These are phyloP conservation scores for Acanthamoeba castellanii DNA, from an alignment of 208 protist genomes.

Conservation along the genomic window DNA sequence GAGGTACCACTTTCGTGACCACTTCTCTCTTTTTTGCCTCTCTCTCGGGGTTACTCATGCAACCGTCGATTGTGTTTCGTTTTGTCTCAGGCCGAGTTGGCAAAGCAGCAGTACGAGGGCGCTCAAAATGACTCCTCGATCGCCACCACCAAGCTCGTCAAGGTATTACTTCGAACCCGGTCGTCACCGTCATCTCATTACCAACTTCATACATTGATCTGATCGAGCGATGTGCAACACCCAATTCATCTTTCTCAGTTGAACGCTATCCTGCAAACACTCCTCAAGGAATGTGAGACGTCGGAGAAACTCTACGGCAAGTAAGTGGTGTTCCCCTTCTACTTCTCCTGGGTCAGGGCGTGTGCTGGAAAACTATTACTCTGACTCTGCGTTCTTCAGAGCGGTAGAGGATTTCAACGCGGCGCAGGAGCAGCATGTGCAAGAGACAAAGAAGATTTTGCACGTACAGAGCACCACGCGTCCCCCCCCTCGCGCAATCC, in stretches of 20 bases:
- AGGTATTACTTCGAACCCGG: background rate
- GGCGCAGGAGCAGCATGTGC: background rate
- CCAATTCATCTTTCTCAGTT: background rate
- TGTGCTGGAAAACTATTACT: background rate
- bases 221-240: background rate
- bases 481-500: background rate
- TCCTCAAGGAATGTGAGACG: background rate
- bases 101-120: conserved; percentile 28
- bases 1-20: background rate
- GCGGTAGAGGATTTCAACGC: conserved; percentile 15
- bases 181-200: background rate
- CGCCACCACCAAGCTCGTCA: conserved; percentile 18
- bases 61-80: background rate
- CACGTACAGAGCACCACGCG: background rate
- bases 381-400: background rate
- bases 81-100: background rate
- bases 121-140: background rate
- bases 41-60: background rate
- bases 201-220: background rate
- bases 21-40: background rate
- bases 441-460: conserved; percentile 30
- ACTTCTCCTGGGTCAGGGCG: background rate
- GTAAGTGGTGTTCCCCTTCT: background rate
- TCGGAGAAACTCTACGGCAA: background rate
- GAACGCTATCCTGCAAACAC: background rate